phyloP scores from a whole-genome alignment of 2,329 filamentous ascomycete genomes.

The Ceratocystis cacaofunesta region DNA sequence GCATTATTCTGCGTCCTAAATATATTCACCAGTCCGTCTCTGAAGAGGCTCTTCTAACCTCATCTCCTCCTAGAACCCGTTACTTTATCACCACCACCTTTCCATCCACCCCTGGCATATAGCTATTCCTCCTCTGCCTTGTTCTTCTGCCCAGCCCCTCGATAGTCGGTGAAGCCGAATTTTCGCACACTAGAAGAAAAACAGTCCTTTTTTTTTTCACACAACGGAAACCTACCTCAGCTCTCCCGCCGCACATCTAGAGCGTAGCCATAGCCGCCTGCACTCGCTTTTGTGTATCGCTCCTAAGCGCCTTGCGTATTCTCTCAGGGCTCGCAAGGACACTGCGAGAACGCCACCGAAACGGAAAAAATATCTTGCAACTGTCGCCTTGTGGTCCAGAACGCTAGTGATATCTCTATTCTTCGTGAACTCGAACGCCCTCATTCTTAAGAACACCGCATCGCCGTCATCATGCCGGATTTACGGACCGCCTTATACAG shows the following conservation, averaged over 20 bases:
- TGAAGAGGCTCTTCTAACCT: not conserved
- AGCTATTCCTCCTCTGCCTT: not conserved
- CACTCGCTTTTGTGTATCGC: not conserved
- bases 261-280: not conserved
- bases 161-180: conserved; percentile 19
- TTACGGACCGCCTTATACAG: not conserved
- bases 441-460: not conserved
- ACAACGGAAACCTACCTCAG: not conserved
- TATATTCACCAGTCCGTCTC: too few species aligned
- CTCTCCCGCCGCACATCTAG: not conserved
- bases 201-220: conserved; percentile 9
- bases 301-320: not conserved
- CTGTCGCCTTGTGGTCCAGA: too few species aligned
- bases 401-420: not conserved
- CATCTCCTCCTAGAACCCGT: not conserved
- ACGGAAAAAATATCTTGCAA: not conserved
- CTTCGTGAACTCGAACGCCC: not conserved
- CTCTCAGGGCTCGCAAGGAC: not conserved
- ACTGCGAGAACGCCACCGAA: not conserved
- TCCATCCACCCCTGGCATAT: not conserved
- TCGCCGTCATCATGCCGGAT: not conserved
- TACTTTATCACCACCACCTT: not conserved
- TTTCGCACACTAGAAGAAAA: not conserved
- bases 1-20: not conserved
- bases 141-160: not conserved